These are phyloP conservation scores for Dictyostelium firmibasis DNA, from an alignment of 78 protist genomes.

Conservation along the genomic window DNA sequence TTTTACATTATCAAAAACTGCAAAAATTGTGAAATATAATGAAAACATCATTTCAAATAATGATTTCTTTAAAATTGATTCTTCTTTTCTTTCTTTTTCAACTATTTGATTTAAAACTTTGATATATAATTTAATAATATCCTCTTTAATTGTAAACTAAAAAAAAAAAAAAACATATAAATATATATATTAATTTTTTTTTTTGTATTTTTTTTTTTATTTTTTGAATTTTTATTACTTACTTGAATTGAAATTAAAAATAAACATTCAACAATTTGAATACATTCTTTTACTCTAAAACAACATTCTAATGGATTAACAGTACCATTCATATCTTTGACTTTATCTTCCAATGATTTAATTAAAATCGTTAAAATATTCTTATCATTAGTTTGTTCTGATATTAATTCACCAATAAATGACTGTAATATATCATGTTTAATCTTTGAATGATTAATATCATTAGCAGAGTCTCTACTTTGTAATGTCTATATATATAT, in stretches of 20 bases:
- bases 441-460: not conserved
- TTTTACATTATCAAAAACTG: conserved; percentile 32
- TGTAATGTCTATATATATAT: not conserved
- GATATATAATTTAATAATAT: conserved; percentile 12
- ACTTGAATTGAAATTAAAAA: conserved; percentile 45
- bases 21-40: conserved; percentile 14
- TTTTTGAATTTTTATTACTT: not conserved
- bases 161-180: not conserved
- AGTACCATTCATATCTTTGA: conserved; percentile 2
- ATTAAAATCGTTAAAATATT: conserved; percentile 2
- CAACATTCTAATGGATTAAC: conserved; percentile 17
- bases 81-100: not conserved
- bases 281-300: conserved; percentile 35
- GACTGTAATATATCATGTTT: conserved; percentile 15
- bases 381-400: not conserved
- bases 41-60: conserved; percentile 26
- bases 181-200: not conserved
- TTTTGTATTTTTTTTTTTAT: not conserved
- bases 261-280: conserved; percentile 31
- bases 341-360: conserved; percentile 20
- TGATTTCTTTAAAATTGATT: not conserved
- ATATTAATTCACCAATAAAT: conserved; percentile 39
- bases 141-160: conserved; percentile 39
- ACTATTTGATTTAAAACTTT: not conserved
- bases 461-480: not conserved